These are phyloP conservation scores for Trapa bicornis DNA, from an alignment of 345 rosid species.

Conservation along the genomic window DNA sequence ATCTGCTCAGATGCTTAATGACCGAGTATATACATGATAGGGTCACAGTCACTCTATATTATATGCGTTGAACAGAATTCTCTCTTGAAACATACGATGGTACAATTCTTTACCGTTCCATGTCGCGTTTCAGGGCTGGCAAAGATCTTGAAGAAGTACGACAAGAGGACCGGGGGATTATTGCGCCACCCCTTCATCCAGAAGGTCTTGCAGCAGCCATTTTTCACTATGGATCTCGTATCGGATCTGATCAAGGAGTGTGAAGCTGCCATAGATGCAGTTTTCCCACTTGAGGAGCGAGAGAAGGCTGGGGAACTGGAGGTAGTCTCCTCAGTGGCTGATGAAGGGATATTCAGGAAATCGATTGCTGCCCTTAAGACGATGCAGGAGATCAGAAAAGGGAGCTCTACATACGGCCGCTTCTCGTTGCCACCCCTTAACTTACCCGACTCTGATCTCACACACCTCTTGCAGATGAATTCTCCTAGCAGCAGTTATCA, in stretches of 20 bases:
- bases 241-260: slow-evolving; percentile 70
- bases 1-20: too few relatives aligned
- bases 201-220: slow-evolving; percentile 55
- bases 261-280: slow-evolving; percentile 41
- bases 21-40: too few relatives aligned
- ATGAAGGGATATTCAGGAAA: slow-evolving; percentile 59
- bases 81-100: background rate
- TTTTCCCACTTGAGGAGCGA: slow-evolving; percentile 33
- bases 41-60: too few relatives aligned
- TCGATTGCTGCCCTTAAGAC: slow-evolving; percentile 61
- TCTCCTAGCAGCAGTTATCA: slow-evolving; percentile 25
- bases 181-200: slow-evolving; percentile 56
- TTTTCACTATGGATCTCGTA: slow-evolving; percentile 65
- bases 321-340: slow-evolving; percentile 22
- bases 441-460: slow-evolving; percentile 40
- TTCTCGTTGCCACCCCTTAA: slow-evolving; percentile 75
- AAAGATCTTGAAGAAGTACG: slow-evolving; percentile 84
- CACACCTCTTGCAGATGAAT: slow-evolving; percentile 27
- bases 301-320: slow-evolving; percentile 9
- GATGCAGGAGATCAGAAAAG: slow-evolving; percentile 70
- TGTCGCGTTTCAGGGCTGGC: slow-evolving; percentile 36
- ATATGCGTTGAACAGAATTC: too few relatives aligned
- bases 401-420: slow-evolving; percentile 57
- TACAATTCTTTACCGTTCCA: too few relatives aligned
- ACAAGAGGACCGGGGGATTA: slow-evolving; percentile 54